Base-by-base conservation (phyloP, 306 rosid species). In the Leucaena leucocephala region DNA sequence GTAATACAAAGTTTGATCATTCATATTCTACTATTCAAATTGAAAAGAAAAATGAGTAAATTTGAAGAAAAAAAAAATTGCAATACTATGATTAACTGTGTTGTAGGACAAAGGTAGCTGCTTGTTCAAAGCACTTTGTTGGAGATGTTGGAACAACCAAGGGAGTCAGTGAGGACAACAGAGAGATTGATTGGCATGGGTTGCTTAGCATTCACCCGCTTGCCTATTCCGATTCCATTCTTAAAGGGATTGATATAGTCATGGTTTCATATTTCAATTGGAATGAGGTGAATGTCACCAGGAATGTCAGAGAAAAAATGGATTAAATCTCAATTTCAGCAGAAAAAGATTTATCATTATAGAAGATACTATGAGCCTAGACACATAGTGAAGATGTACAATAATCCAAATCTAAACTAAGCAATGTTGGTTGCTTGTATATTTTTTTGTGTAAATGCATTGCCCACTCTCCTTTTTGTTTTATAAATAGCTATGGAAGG, bases 91-190 rank as follows among this genome's bases (percentile, higher is more conserved):
- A 72, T 68, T 70, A 42, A 40, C 49, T 14, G 61, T 42, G 48
- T 76, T 81, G 79, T 68, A 93, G 99, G 84, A 86, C 89, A 67
- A 93, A 91, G 89, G 98, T 95, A 71, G 97, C 97, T 68, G 98
- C 98, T 76, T 95, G 98, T 72, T 97, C 97, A 40, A 95, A 95
- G 89, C 98, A 95, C 87, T 95, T 93, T 66, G 99, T 95, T 42
- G 99, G 98, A 72, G 98, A 95, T 70, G 98, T 98, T 48, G 99
- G 98, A 85, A 95, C 99, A 43, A 79, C 76, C 39, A 89, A 80
- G 86, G 99, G 99, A 75, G 4, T 83, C 72, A 91, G 93, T 76
- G 99, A 95, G 89, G 83, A 95, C 80, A 90, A 95, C 78, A 88
- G 97, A 4, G 66, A 84, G 49, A 79, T 78, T 75, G 93, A 90